Conservation (phyloP, 2,329 filamentous ascomycete genomes). For the Colletotrichum acutatum region DNA sequence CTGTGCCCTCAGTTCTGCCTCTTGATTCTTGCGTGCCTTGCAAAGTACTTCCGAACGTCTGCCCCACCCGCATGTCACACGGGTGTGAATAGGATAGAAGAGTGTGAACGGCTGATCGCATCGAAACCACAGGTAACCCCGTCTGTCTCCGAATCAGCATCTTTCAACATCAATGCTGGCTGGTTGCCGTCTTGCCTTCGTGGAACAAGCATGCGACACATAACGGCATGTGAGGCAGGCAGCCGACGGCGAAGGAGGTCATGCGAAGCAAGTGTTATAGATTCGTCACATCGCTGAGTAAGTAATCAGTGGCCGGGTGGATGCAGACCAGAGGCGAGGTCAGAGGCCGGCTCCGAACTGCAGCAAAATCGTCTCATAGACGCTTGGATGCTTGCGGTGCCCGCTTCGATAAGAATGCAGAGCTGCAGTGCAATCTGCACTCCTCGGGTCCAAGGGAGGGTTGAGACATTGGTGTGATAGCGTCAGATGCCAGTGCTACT, state of each 20-base stretch:
- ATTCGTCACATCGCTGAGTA: background rate
- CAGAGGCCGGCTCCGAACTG: constrained; percentile 4
- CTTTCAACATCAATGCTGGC: background rate
- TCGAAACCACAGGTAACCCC: constrained; percentile 19
- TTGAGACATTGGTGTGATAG: constrained; percentile 31
- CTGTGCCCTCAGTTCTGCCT: background rate
- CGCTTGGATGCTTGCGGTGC: constrained; percentile 15
- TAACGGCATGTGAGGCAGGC: constrained; percentile 17
- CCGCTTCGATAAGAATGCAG: constrained; percentile 1
- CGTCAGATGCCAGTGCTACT: constrained; percentile 28
- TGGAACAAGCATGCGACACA: constrained; percentile 15
- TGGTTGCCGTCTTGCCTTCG: background rate
- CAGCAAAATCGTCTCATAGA: constrained; percentile 23
- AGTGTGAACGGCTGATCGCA: constrained; percentile 12
- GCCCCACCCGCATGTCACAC: constrained; percentile 1
- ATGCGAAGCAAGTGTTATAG: background rate
- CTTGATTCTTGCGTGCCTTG: background rate
- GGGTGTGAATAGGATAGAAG: background rate
- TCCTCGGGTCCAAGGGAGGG: constrained; percentile 21
- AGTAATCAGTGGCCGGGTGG: background rate
- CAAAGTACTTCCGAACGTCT: background rate
- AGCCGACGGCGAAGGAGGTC: constrained; percentile 5
- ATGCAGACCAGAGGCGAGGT: background rate
- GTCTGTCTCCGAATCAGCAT: background rate
- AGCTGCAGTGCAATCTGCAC: constrained; percentile 12